These are phyloP conservation scores for Talaromyces funiculosus DNA, from an alignment of 2,329 filamentous ascomycete genomes.

Conservation along the genomic window DNA sequence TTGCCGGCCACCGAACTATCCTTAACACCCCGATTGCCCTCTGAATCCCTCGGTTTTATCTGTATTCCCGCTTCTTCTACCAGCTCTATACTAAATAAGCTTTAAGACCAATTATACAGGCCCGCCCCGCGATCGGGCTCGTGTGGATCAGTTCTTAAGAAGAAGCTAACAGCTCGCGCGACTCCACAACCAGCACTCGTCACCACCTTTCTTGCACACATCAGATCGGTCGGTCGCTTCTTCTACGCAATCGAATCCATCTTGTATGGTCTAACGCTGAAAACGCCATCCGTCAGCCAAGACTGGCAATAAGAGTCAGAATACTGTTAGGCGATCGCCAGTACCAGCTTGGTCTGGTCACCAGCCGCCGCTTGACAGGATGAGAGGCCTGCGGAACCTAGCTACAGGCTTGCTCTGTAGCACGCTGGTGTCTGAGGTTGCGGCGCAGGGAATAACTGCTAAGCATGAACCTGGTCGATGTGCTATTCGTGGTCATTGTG, in stretches of 20 bases:
- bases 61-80: too few species aligned
- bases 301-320: not conserved
- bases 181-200: not conserved
- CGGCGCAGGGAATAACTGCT: conserved; percentile 31
- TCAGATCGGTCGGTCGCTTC: not conserved
- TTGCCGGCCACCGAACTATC: not conserved
- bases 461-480: conserved; percentile 84
- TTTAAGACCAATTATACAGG: not conserved
- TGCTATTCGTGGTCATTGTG: conserved; percentile 85
- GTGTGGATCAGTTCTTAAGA: not conserved
- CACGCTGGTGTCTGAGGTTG: conserved; percentile 21
- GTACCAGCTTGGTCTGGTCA: conserved; percentile 7
- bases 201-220: not conserved
- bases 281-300: not conserved
- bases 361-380: conserved; percentile 16
- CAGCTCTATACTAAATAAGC: not conserved
- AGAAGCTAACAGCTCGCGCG: not conserved
- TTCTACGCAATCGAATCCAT: not conserved
- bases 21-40: not conserved
- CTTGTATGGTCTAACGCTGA: not conserved
- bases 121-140: not conserved
- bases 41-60: not conserved
- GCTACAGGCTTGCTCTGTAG: conserved; percentile 26
- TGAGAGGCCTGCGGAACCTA: conserved; percentile 28
- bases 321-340: not conserved